Evolutionary conservation across 495 filamentous ascomycete genomes (phyloP), one percentile per base, ranked within the genome.

Genomic region (Cercophora sp.): DNA sequence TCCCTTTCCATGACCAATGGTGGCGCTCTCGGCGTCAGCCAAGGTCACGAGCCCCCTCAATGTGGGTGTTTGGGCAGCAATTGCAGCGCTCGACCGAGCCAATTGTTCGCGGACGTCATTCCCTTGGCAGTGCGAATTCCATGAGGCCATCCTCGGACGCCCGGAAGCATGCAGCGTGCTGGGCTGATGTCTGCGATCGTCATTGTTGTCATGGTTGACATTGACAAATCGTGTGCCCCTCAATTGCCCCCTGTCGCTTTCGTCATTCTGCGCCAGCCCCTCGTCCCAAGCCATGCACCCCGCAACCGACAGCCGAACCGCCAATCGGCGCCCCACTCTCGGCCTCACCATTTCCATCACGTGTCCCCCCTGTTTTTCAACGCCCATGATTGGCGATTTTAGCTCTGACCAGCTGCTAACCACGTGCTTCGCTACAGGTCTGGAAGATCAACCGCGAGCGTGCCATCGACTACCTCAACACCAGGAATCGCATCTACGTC

Each of bases 361-460:
- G 63, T 63, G 62, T 5, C 25, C 41, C 57, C 57, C 55, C 29
- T 13, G n/a, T 32, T 22, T 8, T 39, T n/a, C 37, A 58, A 48
- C 57, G 53, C 53, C 41, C 42, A 25, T 35, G 9, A 1, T 10
- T n/a, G n/a, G n/a, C n/a, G n/a, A n/a, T n/a, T n/a, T n/a, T n/a
- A n/a, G n/a, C n/a, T n/a, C n/a, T n/a, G n/a, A n/a, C n/a, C n/a
- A n/a, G n/a, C n/a, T n/a, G n/a, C n/a, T n/a, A n/a, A n/a, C n/a
- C n/a, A n/a, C n/a, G n/a, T n/a, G n/a, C n/a, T n/a, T n/a, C n/a
- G n/a, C n/a, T n/a, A n/a, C 23, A 98, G 93, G 91, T 98, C 68
- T 98, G 93, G 93, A 88, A 90, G 61, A 98, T 98, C 78, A 98
- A 97, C 85, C 85, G 93, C 60, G 93, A 98, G 73, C 92, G 93